These are phyloP conservation scores for Phialophora macrospora DNA, from an alignment of 2,329 filamentous ascomycete genomes.

Conservation along the genomic window DNA sequence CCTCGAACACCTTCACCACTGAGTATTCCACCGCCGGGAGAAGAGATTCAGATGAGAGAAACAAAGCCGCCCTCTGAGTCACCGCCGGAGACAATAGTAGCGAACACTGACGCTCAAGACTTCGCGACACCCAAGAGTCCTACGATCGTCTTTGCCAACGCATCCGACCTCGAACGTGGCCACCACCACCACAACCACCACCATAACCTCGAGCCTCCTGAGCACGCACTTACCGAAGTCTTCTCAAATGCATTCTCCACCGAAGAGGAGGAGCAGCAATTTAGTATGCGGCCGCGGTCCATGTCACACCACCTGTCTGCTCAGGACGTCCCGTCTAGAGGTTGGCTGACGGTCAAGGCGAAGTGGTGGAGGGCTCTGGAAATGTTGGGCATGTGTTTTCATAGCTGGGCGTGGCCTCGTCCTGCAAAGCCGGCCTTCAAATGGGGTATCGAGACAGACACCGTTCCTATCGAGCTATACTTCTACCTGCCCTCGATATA, in stretches of 20 bases:
- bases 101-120: conserved; percentile 29
- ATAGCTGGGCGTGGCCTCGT: conserved; percentile 64
- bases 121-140: conserved; percentile 28
- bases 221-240: conserved; percentile 23
- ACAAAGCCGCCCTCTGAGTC: conserved; percentile 14
- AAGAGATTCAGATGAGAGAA: conserved; percentile 18
- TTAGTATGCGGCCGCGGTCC: conserved; percentile 30
- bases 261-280: conserved; percentile 18
- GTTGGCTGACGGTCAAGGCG: conserved; percentile 67
- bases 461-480: conserved; percentile 59
- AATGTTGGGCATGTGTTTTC: conserved; percentile 70
- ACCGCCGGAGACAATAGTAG: conserved; percentile 6
- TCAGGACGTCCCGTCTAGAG: conserved; percentile 49
- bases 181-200: background rate
- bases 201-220: conserved; percentile 26
- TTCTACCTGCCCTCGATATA: conserved; percentile 64
- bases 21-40: conserved; percentile 15
- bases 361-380: conserved; percentile 70
- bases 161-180: conserved; percentile 14
- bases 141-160: conserved; percentile 25
- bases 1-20: conserved; percentile 15
- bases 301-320: conserved; percentile 38
- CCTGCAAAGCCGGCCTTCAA: conserved; percentile 66
- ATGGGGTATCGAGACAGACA: conserved; percentile 58
- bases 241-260: conserved; percentile 20